A percentile compares a stretch with the other conserved stretches of the same genome.
These are phyloP conservation scores for Cucurbita ficifolia DNA, from an alignment of 306 rosid genomes.

Conservation along the genomic window DNA sequence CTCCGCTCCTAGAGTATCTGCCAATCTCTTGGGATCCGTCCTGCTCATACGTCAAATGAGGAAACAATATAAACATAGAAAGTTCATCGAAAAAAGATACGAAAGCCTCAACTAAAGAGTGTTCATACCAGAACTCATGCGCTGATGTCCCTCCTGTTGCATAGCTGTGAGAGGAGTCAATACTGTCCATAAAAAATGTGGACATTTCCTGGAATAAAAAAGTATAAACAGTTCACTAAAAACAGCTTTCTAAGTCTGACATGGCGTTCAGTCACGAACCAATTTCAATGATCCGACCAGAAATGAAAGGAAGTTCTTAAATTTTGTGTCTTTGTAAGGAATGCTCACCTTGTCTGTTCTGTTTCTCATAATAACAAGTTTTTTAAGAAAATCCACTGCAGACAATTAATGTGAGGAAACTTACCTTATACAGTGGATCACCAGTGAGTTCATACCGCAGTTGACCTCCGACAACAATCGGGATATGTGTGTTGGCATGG, in stretches of 20 bases:
- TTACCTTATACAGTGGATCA: slow-evolving; percentile 77
- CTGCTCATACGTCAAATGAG: slow-evolving; percentile 21
- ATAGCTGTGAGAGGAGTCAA: slow-evolving; percentile 84
- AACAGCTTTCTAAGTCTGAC: background rate
- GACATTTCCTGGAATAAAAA: slow-evolving; percentile 47
- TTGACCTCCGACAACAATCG: slow-evolving; percentile 77
- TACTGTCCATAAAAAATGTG: slow-evolving; percentile 57
- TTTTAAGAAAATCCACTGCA: background rate
- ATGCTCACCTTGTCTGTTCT: background rate
- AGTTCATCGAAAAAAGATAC: background rate
- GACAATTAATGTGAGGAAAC: background rate
- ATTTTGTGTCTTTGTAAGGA: background rate
- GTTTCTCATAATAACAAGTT: background rate
- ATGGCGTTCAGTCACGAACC: background rate
- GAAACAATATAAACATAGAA: background rate
- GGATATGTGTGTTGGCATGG: slow-evolving; percentile 82
- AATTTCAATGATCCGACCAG: background rate
- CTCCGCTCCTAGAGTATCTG: slow-evolving; percentile 30
- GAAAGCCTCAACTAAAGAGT: background rate
- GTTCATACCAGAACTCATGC: slow-evolving; percentile 59
- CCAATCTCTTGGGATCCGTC: slow-evolving; percentile 61
- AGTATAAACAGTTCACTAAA: background rate
- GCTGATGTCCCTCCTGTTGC: slow-evolving; percentile 98
- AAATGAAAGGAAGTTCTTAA: background rate
- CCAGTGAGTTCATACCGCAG: slow-evolving; percentile 76